Evolutionary conservation across 83 land plant genomes (phyloP).

Genomic region (Larix sibirica): DNA sequence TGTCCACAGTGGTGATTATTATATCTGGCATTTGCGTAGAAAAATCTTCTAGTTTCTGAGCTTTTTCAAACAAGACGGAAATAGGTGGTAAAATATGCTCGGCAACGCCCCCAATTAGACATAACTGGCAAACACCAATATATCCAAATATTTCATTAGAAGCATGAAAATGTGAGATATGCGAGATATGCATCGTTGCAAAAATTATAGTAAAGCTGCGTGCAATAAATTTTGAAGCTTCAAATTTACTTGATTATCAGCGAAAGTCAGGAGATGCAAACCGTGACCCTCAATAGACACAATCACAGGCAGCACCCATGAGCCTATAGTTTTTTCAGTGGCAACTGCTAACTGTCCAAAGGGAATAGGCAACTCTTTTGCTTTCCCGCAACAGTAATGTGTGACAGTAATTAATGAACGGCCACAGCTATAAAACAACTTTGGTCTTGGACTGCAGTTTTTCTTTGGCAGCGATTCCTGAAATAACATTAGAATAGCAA

Average conservation of each 20-base stretch:
- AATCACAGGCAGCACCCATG: constrained; percentile 8
- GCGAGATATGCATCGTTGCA: neutral
- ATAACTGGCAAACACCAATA: constrained; percentile 5
- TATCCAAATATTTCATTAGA: neutral
- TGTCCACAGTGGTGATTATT: neutral
- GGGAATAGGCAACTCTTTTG: constrained; percentile 9
- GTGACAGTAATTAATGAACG: neutral
- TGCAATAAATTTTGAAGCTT: neutral
- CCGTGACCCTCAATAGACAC: constrained; percentile 1
- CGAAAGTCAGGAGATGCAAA: constrained; percentile 3
- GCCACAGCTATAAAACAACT: neutral
- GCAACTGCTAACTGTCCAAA: constrained; percentile 10
- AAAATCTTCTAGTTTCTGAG: neutral
- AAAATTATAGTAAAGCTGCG: neutral
- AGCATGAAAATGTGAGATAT: neutral
- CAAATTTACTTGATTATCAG: constrained; percentile 11
- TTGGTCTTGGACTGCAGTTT: neutral
- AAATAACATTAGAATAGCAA: neutral
- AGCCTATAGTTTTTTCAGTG: neutral
- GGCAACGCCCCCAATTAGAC: neutral
- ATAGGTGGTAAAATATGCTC: neutral
- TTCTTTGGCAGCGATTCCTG: neutral
- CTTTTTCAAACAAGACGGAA: neutral
- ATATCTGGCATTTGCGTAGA: constrained; percentile 8
- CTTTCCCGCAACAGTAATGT: constrained; percentile 2